These are phyloP conservation scores for Daldinia concentrica DNA, from an alignment of 495 filamentous ascomycete genomes.

Conservation along the genomic window DNA sequence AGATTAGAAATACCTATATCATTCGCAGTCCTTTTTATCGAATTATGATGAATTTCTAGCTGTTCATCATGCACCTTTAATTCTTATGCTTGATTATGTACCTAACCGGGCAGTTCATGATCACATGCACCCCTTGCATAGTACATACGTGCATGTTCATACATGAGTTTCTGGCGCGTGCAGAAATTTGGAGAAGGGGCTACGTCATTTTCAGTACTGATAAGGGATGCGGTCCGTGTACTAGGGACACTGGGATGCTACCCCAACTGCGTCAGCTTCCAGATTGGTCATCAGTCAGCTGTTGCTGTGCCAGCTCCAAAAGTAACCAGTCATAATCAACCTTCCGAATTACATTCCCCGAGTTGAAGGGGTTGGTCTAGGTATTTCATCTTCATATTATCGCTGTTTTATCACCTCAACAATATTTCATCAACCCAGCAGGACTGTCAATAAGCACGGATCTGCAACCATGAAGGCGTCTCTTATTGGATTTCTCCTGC, in stretches of 20 bases:
- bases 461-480: constrained; percentile 57
- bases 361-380: not conserved
- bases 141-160: not conserved
- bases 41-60: not conserved
- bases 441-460: constrained; percentile 3
- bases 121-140: not conserved
- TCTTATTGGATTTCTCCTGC: constrained; percentile 57
- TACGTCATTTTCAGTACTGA: constrained; percentile 30
- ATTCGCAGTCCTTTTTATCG: not conserved
- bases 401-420: not conserved
- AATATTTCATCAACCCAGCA: constrained; percentile 4
- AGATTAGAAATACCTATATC: not conserved
- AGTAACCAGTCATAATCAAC: not conserved
- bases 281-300: constrained; percentile 31
- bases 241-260: constrained; percentile 14
- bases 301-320: constrained; percentile 1
- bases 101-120: not conserved
- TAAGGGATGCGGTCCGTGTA: constrained; percentile 14
- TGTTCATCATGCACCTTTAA: not conserved
- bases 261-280: constrained; percentile 25
- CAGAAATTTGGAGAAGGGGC: not conserved
- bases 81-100: not conserved
- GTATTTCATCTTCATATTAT: constrained; percentile 3
- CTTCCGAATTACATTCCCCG: not conserved
- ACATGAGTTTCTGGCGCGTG: constrained; percentile 6